phyloP scores from a whole-genome alignment of 768 basidiomycete genomes.

The Mycena indigotica region DNA sequence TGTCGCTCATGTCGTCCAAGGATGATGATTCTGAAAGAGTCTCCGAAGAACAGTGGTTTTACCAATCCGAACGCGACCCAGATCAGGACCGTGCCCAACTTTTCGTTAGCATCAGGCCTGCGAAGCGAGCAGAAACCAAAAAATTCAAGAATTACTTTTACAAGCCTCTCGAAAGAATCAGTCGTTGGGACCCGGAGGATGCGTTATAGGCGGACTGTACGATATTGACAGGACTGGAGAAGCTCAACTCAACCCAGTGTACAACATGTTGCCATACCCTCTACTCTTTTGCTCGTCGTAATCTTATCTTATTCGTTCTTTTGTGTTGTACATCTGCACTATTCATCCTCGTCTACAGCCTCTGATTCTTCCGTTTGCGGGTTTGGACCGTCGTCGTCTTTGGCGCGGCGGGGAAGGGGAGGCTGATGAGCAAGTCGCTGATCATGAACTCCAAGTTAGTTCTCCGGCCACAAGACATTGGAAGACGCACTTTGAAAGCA shows the following conservation, averaged over 20 bases:
- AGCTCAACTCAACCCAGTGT: conserved; percentile 14
- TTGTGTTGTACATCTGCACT: background rate
- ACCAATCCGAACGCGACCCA: conserved; percentile 70
- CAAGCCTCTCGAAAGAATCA: conserved; percentile 69
- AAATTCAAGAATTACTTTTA: conserved; percentile 88
- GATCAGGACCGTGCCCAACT: conserved; percentile 71
- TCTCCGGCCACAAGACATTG: background rate
- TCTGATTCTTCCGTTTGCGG: background rate
- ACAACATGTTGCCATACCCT: conserved; percentile 6
- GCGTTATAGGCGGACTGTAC: conserved; percentile 41
- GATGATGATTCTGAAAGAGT: conserved; percentile 54
- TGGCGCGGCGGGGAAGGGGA: conserved; percentile 41
- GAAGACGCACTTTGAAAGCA: conserved; percentile 66
- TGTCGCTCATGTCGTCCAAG: conserved; percentile 6
- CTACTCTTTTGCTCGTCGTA: background rate
- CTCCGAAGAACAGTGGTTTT: conserved; percentile 73
- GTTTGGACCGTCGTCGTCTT: conserved; percentile 22
- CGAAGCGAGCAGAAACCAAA: conserved; percentile 76
- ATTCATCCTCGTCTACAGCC: background rate
- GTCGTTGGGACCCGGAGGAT: conserved; percentile 76
- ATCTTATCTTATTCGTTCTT: background rate
- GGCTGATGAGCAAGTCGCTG: conserved; percentile 62
- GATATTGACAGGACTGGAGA: conserved; percentile 2
- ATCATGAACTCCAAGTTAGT: background rate
- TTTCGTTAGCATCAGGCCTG: conserved; percentile 65